Evolutionary conservation across 1,139 yeast genomes (phyloP).

Genomic region (Saccharomycopsis hybrid): DNA sequence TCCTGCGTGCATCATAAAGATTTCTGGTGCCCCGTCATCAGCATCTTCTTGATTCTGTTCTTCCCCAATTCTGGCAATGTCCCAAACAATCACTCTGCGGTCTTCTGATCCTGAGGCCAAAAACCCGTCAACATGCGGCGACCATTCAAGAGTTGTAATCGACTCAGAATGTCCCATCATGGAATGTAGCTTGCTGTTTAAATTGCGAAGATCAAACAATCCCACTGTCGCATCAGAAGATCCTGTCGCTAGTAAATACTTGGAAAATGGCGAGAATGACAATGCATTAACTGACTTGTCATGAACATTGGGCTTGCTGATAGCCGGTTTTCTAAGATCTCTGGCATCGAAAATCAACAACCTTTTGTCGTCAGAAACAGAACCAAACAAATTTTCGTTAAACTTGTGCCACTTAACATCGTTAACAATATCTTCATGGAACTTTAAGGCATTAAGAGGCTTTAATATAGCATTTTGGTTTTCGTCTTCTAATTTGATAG

Average conservation of each 20-base stretch:
- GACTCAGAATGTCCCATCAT: constrained; percentile 76
- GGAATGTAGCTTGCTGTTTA: constrained; percentile 46
- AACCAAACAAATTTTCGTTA: constrained; percentile 47
- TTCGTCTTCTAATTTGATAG: constrained; percentile 3
- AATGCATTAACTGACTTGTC: constrained; percentile 47
- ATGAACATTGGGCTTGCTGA: constrained; percentile 32
- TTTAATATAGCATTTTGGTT: constrained; percentile 18
- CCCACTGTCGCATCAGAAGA: constrained; percentile 62
- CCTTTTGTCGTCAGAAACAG: constrained; percentile 67
- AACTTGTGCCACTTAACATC: constrained; percentile 67
- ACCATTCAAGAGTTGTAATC: constrained; percentile 64
- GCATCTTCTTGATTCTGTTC: constrained; percentile 76
- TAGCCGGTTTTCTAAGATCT: constrained; percentile 24
- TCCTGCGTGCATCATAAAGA: constrained; percentile 84
- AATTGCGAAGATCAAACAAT: constrained; percentile 52
- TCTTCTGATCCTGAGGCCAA: constrained; percentile 71
- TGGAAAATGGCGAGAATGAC: constrained; percentile 57
- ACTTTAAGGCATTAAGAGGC: constrained; percentile 29
- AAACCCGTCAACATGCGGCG: constrained; percentile 64
- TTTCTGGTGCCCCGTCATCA: constrained; percentile 77
- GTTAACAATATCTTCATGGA: constrained; percentile 57
- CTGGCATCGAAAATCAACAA: constrained; percentile 66
- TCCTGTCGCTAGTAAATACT: constrained; percentile 58
- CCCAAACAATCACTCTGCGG: constrained; percentile 70
- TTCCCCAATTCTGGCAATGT: constrained; percentile 62